Conservation (phyloP, 2,329 filamentous ascomycete genomes). For the Chaetomium sp. region DNA sequence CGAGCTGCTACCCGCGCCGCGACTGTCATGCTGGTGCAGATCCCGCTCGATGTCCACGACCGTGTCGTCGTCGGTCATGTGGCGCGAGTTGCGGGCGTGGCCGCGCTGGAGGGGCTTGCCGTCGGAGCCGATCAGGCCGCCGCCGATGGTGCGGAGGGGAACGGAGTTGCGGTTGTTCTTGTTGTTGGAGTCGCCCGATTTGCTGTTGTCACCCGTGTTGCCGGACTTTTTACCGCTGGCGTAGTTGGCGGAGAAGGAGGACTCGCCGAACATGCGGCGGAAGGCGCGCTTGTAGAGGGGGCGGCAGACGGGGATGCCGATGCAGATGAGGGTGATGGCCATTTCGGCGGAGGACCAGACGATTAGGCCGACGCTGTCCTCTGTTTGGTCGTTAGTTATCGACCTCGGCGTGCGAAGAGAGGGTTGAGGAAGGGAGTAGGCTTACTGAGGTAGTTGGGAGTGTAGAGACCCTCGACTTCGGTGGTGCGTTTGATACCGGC, state of each 20-base stretch:
- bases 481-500: constrained; percentile 13
- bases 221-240: too few relatives aligned
- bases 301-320: constrained; percentile 13
- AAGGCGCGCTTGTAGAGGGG: constrained; percentile 14
- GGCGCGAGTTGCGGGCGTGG: background rate
- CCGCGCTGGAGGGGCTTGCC: background rate
- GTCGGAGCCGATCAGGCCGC: constrained; percentile 8
- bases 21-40: too few relatives aligned
- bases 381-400: background rate
- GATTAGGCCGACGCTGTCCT: constrained; percentile 13
- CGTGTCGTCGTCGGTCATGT: background rate
- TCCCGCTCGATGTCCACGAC: background rate
- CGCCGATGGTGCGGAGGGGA: constrained; percentile 15
- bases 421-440: too few relatives aligned
- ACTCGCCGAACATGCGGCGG: constrained; percentile 7
- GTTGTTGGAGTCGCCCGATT: background rate
- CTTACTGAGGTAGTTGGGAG: constrained; percentile 13
- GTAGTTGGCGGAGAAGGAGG: background rate
- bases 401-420: too few relatives aligned
- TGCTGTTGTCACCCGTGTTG: constrained; percentile 5
- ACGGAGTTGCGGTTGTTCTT: background rate
- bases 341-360: constrained; percentile 16
- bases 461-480: constrained; percentile 15
- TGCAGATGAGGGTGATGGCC: constrained; percentile 17
- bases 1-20: background rate